phyloP scores from a whole-genome alignment of 306 rosid genomes.

The Dalbergia cultrata region DNA sequence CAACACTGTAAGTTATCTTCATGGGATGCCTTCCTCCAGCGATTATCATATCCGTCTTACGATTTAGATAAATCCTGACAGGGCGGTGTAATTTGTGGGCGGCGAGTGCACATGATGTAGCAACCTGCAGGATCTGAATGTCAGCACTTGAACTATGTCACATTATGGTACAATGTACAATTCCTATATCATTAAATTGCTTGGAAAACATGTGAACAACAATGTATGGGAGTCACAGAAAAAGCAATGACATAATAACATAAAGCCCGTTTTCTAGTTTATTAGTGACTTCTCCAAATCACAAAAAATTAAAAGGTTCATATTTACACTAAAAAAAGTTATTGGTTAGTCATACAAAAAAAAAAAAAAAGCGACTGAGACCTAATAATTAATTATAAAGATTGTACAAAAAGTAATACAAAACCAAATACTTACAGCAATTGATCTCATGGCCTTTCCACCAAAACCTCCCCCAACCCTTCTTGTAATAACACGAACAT shows the following conservation, averaged over 20 bases:
- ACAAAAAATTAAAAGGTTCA: slow-evolving; percentile 11
- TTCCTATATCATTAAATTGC: not conserved
- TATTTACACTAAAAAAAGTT: not conserved
- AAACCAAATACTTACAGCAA: slow-evolving; percentile 65
- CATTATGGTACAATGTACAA: not conserved
- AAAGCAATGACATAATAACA: slow-evolving; percentile 7
- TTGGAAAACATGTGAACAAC: not conserved
- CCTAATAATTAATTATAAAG: slow-evolving; percentile 4
- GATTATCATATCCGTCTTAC: slow-evolving; percentile 90
- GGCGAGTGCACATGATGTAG: slow-evolving; percentile 87
- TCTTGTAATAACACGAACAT: slow-evolving; percentile 88
- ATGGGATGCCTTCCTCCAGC: slow-evolving; percentile 97
- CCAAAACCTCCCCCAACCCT: slow-evolving; percentile 98
- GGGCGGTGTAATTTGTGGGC: slow-evolving; percentile 76
- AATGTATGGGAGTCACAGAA: not conserved
- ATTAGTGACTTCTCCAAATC: slow-evolving; percentile 5
- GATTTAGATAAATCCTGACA: slow-evolving; percentile 72
- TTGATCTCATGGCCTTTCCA: slow-evolving; percentile 66
- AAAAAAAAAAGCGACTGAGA: not conserved
- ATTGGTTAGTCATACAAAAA: not conserved
- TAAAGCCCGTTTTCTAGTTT: not conserved
- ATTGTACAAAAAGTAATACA: not conserved
- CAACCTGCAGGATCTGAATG: slow-evolving; percentile 59
- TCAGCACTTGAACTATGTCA: slow-evolving; percentile 19
- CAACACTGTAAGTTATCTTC: slow-evolving; percentile 82